phyloP scores from a whole-genome alignment of 805 yeast species.

The Saturnispora dispora region DNA sequence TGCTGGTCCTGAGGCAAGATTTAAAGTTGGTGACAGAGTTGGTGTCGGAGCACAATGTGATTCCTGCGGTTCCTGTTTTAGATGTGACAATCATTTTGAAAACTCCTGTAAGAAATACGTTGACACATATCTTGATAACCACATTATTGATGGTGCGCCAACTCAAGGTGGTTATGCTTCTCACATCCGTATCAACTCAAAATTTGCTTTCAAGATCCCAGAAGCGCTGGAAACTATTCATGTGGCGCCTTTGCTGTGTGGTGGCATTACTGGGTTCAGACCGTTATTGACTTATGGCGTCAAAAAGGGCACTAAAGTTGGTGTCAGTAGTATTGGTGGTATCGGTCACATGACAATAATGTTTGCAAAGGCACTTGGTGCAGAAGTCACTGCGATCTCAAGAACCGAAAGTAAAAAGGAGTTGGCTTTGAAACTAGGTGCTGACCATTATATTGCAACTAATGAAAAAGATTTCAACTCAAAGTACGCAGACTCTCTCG shows the following conservation, averaged over 20 bases:
- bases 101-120: conserved; percentile 48
- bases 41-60: conserved; percentile 41
- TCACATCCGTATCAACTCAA: conserved; percentile 35
- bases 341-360: conserved; percentile 38
- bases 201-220: conserved; percentile 41
- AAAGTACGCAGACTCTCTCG: conserved; percentile 30
- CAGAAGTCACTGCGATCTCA: conserved; percentile 49
- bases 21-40: conserved; percentile 41
- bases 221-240: conserved; percentile 32
- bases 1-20: conserved; percentile 30
- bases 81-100: conserved; percentile 31
- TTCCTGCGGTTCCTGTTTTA: conserved; percentile 33
- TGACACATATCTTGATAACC: conserved; percentile 33
- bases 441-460: conserved; percentile 47
- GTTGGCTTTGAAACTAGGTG: conserved; percentile 43
- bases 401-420: conserved; percentile 40
- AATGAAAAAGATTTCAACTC: conserved; percentile 36
- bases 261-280: conserved; percentile 46
- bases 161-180: conserved; percentile 44
- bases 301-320: conserved; percentile 43
- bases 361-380: conserved; percentile 52
- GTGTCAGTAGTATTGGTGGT: conserved; percentile 41
- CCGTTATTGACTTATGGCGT: conserved; percentile 36
- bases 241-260: conserved; percentile 51
- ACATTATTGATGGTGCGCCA: conserved; percentile 31